Percentiles rank a stretch among this genome's conserved stretches.
Conservation (phyloP, 2,329 filamentous ascomycete species). For the Monosporascus sp. region DNA sequence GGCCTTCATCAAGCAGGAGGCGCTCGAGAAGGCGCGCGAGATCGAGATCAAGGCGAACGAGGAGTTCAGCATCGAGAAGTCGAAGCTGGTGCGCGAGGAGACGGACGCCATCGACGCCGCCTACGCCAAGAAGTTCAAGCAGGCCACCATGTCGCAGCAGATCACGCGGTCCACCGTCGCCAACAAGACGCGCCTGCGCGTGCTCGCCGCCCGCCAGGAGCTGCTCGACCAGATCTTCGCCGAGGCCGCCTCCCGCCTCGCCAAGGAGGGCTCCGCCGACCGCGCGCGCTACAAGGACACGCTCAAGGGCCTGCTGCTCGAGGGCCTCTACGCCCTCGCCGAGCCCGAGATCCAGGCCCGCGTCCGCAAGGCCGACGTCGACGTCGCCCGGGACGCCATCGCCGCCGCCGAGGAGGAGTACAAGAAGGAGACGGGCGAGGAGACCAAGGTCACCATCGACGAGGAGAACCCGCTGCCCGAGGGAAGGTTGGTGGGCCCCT, state of each 20-base stretch:
- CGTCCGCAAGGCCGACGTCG: conserved; percentile 74
- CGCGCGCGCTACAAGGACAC: conserved; percentile 68
- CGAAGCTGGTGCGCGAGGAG: conserved; percentile 94
- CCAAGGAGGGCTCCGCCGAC: conserved; percentile 57
- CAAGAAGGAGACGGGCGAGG: conserved; percentile 69
- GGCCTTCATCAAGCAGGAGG: conserved; percentile 98
- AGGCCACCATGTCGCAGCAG: conserved; percentile 96
- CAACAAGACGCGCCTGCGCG: conserved; percentile 91
- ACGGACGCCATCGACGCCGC: conserved; percentile 84
- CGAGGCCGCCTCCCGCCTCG: conserved; percentile 66
- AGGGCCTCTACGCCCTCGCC: conserved; percentile 82
- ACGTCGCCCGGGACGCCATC: conserved; percentile 70
- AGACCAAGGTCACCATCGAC: conserved; percentile 65
- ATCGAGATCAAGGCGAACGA: conserved; percentile 98
- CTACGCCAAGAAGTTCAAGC: conserved; percentile 99
- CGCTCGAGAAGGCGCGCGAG: conserved; percentile 91
- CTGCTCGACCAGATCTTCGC: conserved; percentile 89
- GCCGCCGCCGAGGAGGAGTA: conserved; percentile 75
- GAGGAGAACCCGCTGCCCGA: conserved; percentile 75
- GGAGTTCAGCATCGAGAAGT: conserved; percentile 98
- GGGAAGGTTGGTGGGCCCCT: conserved; percentile 61
- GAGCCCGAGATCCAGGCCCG: conserved; percentile 73
- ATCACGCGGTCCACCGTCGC: conserved; percentile 93
- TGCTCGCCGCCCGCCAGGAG: conserved; percentile 83
- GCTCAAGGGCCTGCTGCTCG: conserved; percentile 76